phyloP scores from a whole-genome alignment of 768 basidiomycete genomes.

The Hebeloma cylindrosporum region DNA sequence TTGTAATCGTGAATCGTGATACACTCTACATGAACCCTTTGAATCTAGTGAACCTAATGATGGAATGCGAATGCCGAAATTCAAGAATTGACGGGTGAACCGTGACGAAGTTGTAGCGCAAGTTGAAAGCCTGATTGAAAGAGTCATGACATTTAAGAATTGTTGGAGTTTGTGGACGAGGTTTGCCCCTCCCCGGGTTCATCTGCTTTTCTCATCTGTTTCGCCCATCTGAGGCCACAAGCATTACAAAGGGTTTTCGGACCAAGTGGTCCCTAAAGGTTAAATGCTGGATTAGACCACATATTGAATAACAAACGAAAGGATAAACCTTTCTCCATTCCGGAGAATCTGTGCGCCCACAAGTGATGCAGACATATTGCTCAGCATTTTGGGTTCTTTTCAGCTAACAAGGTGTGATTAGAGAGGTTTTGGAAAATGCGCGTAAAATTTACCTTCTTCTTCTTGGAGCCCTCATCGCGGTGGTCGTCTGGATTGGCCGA shows the following conservation, averaged over 20 bases:
- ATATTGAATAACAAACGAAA: neutral
- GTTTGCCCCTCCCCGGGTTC: slow-evolving; percentile 25
- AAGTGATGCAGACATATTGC: slow-evolving; percentile 87
- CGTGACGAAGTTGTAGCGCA: no score
- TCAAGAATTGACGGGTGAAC: no score
- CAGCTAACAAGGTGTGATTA: slow-evolving; percentile 25
- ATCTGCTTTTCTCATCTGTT: slow-evolving; percentile 48
- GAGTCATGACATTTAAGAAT: neutral
- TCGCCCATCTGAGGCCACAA: slow-evolving; percentile 93
- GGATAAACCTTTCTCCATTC: slow-evolving; percentile 87
- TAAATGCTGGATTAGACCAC: neutral
- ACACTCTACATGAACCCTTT: no score
- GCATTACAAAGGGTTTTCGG: slow-evolving; percentile 99
- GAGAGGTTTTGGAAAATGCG: neutral
- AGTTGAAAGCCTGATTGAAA: no score
- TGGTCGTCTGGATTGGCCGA: slow-evolving; percentile 38
- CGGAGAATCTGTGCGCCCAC: slow-evolving; percentile 93
- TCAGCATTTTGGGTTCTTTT: slow-evolving; percentile 54
- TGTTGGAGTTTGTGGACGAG: neutral
- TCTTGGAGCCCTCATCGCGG: slow-evolving; percentile 51
- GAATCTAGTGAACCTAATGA: no score
- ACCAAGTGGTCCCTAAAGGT: slow-evolving; percentile 77
- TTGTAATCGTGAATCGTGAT: no score
- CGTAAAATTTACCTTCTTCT: slow-evolving; percentile 54
- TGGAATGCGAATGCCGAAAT: no score